These are phyloP conservation scores for Cadophora sp. DNA, from an alignment of 2,329 filamentous ascomycete genomes.

Conservation along the genomic window DNA sequence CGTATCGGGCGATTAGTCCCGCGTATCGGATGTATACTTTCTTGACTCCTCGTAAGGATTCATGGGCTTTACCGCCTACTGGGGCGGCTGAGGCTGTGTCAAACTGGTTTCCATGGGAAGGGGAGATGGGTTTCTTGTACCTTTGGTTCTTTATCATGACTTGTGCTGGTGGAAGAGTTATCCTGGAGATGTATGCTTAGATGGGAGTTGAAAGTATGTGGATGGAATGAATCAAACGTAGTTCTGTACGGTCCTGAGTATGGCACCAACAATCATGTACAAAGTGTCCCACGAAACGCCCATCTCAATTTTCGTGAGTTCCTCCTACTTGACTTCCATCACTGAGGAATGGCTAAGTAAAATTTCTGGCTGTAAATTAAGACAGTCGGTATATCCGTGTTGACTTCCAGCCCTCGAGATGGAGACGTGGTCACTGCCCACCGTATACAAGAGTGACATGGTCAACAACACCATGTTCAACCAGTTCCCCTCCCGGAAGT, in stretches of 20 bases:
- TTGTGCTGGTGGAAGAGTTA: neutral
- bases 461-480: constrained; percentile 31
- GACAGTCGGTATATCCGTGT: too few species aligned
- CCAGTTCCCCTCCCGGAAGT: constrained; percentile 27
- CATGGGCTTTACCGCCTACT: neutral
- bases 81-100: neutral
- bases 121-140: neutral
- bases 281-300: too few species aligned
- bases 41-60: neutral
- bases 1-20: neutral
- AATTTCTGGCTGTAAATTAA: too few species aligned
- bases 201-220: too few species aligned
- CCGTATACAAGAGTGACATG: constrained; percentile 16
- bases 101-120: neutral
- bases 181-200: neutral
- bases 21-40: neutral
- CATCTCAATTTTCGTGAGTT: too few species aligned
- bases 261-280: too few species aligned
- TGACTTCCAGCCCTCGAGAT: too few species aligned
- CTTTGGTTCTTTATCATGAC: neutral
- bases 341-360: too few species aligned
- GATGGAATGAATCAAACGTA: too few species aligned
- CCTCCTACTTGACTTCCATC: too few species aligned
- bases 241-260: too few species aligned
- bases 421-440: too few species aligned